These are phyloP conservation scores for Arthroderma sp. DNA, from an alignment of 2,329 filamentous ascomycete species.

Conservation along the genomic window DNA sequence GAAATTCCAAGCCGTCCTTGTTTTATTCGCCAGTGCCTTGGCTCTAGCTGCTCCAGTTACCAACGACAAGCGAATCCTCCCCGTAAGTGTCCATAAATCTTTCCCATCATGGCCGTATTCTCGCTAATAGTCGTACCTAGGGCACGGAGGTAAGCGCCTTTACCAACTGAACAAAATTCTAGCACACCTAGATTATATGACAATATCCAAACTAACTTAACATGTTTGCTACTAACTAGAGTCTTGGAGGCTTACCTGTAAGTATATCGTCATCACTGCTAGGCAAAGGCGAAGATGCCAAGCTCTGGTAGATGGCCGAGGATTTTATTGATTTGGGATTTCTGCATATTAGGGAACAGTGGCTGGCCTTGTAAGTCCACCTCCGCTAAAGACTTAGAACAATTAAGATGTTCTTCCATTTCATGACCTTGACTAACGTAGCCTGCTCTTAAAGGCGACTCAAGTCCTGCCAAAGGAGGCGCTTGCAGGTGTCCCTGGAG, in stretches of 20 bases:
- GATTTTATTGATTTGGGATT: not conserved
- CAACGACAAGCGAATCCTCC: not conserved
- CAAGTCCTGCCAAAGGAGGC: not conserved
- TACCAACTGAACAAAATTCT: not conserved
- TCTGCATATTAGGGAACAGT: not conserved
- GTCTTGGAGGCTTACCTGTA: not conserved
- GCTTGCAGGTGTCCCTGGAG: not conserved
- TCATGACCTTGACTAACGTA: not conserved
- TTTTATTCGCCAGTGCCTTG: not conserved
- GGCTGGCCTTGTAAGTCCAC: not conserved
- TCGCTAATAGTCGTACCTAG: not conserved
- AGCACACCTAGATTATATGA: not conserved
- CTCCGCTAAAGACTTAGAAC: not conserved
- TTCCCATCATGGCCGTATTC: not conserved
- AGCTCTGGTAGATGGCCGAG: not conserved
- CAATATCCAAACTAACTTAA: not conserved
- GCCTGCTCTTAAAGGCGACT: not conserved
- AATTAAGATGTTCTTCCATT: not conserved
- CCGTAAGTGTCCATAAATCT: not conserved
- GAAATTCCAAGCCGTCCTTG: constrained; percentile 1
- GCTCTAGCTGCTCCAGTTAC: not conserved
- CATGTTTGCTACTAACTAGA: not conserved
- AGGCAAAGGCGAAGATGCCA: not conserved
- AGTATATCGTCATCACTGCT: not conserved
- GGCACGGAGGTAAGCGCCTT: not conserved